Evolutionary conservation across 140 eudicot species (phyloP).

Genomic region (Stevia rebaudiana): DNA sequence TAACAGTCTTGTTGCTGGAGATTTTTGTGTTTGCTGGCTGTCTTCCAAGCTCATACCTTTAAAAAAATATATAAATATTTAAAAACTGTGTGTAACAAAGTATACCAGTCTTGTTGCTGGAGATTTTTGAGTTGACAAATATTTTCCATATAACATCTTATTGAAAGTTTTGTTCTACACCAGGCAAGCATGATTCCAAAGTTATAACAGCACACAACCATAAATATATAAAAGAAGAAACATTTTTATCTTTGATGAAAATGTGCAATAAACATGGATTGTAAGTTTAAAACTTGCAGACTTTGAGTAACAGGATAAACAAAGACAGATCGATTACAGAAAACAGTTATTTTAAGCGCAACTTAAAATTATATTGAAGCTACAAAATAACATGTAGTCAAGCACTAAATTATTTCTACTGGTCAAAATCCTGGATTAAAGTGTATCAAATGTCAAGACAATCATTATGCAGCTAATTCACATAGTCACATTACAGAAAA

Average conservation of each 20-base stretch:
- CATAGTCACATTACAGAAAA: background rate
- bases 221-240: background rate
- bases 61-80: background rate
- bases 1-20: constrained; percentile 14
- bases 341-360: too few relatives aligned
- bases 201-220: background rate
- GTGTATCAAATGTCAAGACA: background rate
- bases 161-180: background rate
- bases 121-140: too few relatives aligned
- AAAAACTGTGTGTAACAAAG: background rate
- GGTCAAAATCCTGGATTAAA: background rate
- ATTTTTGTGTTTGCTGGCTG: constrained; percentile 10
- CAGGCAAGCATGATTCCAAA: background rate
- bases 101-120: too few relatives aligned
- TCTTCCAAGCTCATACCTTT: constrained; percentile 12
- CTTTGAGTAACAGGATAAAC: background rate
- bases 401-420: background rate
- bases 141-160: too few relatives aligned
- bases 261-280: background rate
- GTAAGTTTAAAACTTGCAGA: background rate
- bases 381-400: background rate
- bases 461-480: too few relatives aligned
- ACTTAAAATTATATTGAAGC: background rate
- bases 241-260: background rate
- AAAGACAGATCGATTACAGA: too few relatives aligned